Evolutionary conservation across 2,329 filamentous ascomycete species (phyloP), one percentile per base, ranked within the genome.

Genomic region (Davidsoniella eucalypti): DNA sequence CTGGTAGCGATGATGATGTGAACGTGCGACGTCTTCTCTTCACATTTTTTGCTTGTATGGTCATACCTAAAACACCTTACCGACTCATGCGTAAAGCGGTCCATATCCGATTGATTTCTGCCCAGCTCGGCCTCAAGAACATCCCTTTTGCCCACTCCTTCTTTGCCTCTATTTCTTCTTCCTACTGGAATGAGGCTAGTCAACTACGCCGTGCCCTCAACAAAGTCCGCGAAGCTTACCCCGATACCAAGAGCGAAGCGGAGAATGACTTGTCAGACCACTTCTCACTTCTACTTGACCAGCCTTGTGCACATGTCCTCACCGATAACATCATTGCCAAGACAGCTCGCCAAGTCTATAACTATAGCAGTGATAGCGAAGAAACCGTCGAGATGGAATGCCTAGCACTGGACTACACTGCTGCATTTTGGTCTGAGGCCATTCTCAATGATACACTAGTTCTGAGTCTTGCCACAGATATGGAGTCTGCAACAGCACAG

Each of bases 81-180:
- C 76, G 87, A 41, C 72, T 94, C 50, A 94, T 95, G 85, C 75
- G 94, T 51, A 93, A 94, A 64, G 85, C 90, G 1, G 69, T 96
- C 37, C 90, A 96, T 60, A 82, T 93, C 54, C 84, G 87, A n/a
- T 77, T 95, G 42, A 73, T 95, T 6, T 51, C 40, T n/a, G 16
- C 44, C 9, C 17, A 29, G 29, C 33, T 25, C 23, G n/a, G 18
- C 8, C 5, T 5, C 21, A 23, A 23, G 21, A 23, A 23, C 21
- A 33, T 41, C 16, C 40, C 39, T 33, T 44, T 45, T 38, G 10
- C 37, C n/a, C 12, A 18, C n/a, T 44, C n/a, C 25, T 73, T 84
- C 46, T 74, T 80, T 55, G 76, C 78, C 56, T 73, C 70, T 65
- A 78, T 46, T 76, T 82, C 88, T 56, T 68, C 77, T 16, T 65